Percentiles rank a stretch among this genome's conserved stretches.
These are phyloP conservation scores for Coemansia umbellata DNA, from an alignment of 192 early-diverging fungal species.

Conservation along the genomic window DNA sequence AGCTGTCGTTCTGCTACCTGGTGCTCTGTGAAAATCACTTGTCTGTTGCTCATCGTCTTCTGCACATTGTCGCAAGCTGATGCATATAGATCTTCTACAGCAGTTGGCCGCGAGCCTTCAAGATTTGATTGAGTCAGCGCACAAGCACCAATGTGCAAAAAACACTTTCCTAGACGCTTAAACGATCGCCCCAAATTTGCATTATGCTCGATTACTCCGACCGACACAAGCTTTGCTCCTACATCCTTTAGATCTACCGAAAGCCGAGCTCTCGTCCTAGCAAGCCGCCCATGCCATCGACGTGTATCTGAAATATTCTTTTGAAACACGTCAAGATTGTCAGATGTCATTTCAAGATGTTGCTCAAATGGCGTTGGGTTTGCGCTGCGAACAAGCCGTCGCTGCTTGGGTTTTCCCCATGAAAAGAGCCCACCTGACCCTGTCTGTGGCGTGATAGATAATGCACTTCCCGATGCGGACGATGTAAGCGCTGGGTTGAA, in stretches of 20 bases:
- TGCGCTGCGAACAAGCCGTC: constrained; percentile 19
- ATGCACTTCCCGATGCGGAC: constrained; percentile 7
- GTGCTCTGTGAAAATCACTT: constrained; percentile 50
- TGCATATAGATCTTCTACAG: constrained; percentile 33
- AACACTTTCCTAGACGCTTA: constrained; percentile 47
- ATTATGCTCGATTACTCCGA: constrained; percentile 39
- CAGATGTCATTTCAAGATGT: constrained; percentile 30
- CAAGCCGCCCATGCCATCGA: constrained; percentile 48
- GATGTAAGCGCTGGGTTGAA: constrained; percentile 37
- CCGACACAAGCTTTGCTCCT: constrained; percentile 40
- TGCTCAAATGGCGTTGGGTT: constrained; percentile 38
- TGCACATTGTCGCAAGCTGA: constrained; percentile 41
- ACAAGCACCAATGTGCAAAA: constrained; percentile 25
- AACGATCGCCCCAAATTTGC: constrained; percentile 25
- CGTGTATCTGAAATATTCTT: constrained; percentile 21
- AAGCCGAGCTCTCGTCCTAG: constrained; percentile 39
- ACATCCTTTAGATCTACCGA: constrained; percentile 25
- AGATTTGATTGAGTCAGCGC: constrained; percentile 40
- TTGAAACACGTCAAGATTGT: constrained; percentile 37
- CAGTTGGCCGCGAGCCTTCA: constrained; percentile 47
- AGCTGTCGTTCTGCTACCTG: constrained; percentile 47
- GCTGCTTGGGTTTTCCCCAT: constrained; percentile 26
- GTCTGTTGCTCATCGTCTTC: constrained; percentile 37
- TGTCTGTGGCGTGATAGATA: constrained; percentile 24
- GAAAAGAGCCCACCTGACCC: constrained; percentile 32